Evolutionary conservation across 2,329 filamentous ascomycete species (phyloP), one percentile per base, ranked within the genome.

Genomic region (Ceratocystis huliohia): DNA sequence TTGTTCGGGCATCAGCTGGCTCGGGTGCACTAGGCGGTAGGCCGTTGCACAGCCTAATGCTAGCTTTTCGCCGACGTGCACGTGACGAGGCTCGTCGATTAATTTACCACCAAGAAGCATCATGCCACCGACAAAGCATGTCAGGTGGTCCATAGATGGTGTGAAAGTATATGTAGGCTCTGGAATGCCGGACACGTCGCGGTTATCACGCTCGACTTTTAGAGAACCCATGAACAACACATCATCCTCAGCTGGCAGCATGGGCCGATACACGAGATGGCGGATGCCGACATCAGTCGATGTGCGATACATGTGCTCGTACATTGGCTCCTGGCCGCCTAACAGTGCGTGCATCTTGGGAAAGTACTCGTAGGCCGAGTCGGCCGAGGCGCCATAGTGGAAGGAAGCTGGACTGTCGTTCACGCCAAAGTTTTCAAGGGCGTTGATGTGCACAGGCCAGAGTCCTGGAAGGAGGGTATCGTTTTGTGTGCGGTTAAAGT

Each of bases 71-170:
- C 83, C 86, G 30, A 83, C 78, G 3, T 79, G 75, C 6, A 88
- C 74, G 46, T 88, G 83, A 1, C 81, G 77, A 0, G 78, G 76
- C 63, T 78, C 74, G 22, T 77, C 71, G 67, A 88, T 83, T 28
- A 87, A 75, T 65, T 79, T 82, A 0, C 85, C 81, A 4, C 81
- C 84, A 20, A 89, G 79, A 1, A 79, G 85, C 44, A 87, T 81
- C 77, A 86, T 84, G 15, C 85, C 86, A 3, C 86, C 86, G 0
- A 82, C 78, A 71, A 87, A 89, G 73, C 86, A 88, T 3, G 80
- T 79, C 2, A 87, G 74, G 73, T 88, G 86, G 62, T 84, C 82
- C 20, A 73, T 73, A 69, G 78, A 74, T 3, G 76, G 72, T 13
- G 74, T 72, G 6, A 74, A 67, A 6, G 46, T 28, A 13, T 71